Conservation (phyloP, 331 rosid species). For the Quercus phellos region DNA sequence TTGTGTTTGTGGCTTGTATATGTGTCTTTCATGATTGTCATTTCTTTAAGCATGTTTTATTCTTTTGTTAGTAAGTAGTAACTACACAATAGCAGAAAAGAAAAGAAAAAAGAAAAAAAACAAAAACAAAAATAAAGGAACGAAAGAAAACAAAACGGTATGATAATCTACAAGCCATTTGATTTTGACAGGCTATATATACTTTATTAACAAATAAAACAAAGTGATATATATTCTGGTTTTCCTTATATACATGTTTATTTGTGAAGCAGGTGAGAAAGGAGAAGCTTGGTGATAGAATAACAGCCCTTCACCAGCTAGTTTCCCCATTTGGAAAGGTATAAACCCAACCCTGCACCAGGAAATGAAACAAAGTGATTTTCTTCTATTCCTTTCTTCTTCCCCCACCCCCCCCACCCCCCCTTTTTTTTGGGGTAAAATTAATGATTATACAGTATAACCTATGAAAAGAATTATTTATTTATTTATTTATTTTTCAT, state of each 20-base stretch:
- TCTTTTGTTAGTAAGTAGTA: constrained; percentile 18
- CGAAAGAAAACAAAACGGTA: not conserved
- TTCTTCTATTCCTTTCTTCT: too few species aligned
- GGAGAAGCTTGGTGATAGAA: constrained; percentile 93
- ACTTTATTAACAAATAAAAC: not conserved
- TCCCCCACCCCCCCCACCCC: too few species aligned
- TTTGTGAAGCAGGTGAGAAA: constrained; percentile 67
- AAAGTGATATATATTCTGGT: constrained; percentile 9
- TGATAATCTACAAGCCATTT: not conserved
- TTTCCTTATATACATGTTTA: not conserved
- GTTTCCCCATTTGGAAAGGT: constrained; percentile 98
- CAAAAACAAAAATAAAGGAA: too few species aligned
- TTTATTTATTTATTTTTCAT: not conserved
- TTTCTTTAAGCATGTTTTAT: constrained; percentile 19
- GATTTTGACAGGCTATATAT: too few species aligned
- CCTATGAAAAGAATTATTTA: constrained; percentile 2
- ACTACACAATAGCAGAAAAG: not conserved
- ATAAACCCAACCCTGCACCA: not conserved
- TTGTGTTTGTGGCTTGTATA: constrained; percentile 13
- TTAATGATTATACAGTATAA: not conserved
- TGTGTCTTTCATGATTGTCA: constrained; percentile 28
- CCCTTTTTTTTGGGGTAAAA: too few species aligned
- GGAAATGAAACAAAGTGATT: not conserved
- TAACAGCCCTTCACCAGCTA: constrained; percentile 83
- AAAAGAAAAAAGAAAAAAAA: not conserved